phyloP scores from a whole-genome alignment of 495 filamentous ascomycete species.

The Corynascus novoguineensis region DNA sequence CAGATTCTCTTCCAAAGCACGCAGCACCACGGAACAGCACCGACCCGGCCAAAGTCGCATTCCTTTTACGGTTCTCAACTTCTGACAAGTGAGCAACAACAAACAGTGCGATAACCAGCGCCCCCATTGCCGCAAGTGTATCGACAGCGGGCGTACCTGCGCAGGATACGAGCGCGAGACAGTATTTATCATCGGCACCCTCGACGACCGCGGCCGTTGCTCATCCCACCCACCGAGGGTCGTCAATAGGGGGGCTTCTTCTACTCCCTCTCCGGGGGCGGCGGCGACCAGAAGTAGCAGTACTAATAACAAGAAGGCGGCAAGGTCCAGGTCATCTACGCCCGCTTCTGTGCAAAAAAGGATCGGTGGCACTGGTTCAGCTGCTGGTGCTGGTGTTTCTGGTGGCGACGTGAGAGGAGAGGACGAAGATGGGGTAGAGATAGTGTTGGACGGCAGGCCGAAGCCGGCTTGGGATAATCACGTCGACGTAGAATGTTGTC shows the following conservation, averaged over 20 bases:
- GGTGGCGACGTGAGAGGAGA: not conserved
- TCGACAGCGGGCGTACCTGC: conserved; percentile 57
- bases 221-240: conserved; percentile 44
- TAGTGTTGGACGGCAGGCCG: not conserved
- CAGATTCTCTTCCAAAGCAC: not conserved
- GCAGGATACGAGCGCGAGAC: conserved; percentile 55
- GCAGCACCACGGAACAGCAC: not conserved
- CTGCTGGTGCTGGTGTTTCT: too few species aligned
- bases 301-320: not conserved
- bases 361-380: not conserved
- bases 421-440: not conserved
- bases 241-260: too few species aligned
- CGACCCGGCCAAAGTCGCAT: not conserved
- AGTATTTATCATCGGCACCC: conserved; percentile 46
- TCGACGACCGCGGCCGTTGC: conserved; percentile 41
- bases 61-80: too few species aligned
- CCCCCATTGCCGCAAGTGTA: conserved; percentile 58
- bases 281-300: not conserved
- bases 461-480: conserved; percentile 41
- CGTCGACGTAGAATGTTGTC: conserved; percentile 23
- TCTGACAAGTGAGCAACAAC: too few species aligned
- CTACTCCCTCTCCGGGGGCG: too few species aligned
- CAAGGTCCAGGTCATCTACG: not conserved
- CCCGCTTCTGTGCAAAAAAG: not conserved
- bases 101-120: conserved; percentile 53